Conservation (phyloP, 345 rosid genomes). For the Gossypium raimondii region DNA sequence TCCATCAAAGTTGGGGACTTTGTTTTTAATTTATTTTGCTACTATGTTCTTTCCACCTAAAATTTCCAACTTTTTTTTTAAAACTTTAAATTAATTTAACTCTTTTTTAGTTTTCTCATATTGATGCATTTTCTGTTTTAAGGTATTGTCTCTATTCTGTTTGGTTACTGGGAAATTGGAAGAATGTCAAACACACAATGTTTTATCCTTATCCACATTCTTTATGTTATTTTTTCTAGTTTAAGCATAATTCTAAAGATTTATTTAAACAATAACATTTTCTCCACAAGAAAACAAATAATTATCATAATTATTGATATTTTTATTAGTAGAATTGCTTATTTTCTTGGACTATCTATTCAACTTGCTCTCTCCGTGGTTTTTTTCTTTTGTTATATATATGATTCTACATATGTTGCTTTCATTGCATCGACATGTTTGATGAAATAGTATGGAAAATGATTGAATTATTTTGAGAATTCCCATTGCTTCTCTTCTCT, state of each 20-base stretch:
- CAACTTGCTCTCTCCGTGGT: neutral
- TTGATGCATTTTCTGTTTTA: neutral
- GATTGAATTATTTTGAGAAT: too few species aligned
- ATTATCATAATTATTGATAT: neutral
- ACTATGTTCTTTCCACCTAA: neutral
- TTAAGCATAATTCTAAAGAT: neutral
- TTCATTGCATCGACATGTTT: neutral
- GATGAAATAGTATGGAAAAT: too few species aligned
- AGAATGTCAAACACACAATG: neutral
- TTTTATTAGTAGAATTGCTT: neutral
- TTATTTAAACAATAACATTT: neutral
- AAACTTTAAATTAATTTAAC: neutral
- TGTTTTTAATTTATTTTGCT: neutral
- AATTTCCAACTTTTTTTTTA: neutral
- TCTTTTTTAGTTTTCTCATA: neutral
- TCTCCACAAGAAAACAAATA: constrained; percentile 2
- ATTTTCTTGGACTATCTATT: neutral
- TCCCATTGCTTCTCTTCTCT: too few species aligned
- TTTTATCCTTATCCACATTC: neutral
- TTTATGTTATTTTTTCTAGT: neutral
- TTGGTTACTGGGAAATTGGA: neutral
- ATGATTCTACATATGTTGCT: neutral
- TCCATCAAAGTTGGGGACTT: neutral
- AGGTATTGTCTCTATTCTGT: neutral
- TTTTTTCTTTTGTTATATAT: neutral